Conservation (phyloP, 2,329 filamentous ascomycete species). For the Cytospora paraplurivora region DNA sequence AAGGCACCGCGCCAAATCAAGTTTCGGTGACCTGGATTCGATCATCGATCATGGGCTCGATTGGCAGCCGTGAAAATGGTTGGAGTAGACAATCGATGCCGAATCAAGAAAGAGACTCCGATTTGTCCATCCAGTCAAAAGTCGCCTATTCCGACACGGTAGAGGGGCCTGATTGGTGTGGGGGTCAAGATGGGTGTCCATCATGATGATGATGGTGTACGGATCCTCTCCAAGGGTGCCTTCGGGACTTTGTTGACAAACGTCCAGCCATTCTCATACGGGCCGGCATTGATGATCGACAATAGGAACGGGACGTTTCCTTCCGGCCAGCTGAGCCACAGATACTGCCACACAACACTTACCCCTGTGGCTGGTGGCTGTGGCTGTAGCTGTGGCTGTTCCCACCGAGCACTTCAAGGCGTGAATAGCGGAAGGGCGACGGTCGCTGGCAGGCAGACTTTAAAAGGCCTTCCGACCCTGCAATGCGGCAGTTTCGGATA, state of each 20-base stretch:
- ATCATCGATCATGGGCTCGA: constrained; percentile 7
- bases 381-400: no score
- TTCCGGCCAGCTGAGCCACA: no score
- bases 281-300: background rate
- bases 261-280: background rate
- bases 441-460: no score
- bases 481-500: no score
- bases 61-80: constrained; percentile 1
- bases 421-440: no score
- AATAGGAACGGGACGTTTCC: no score
- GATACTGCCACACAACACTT: no score
- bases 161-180: background rate
- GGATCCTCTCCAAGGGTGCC: background rate
- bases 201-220: background rate
- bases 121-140: background rate
- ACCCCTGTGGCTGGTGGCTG: no score
- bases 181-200: background rate
- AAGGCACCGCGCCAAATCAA: constrained; percentile 20
- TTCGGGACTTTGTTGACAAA: no score
- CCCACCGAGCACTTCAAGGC: no score
- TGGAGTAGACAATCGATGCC: background rate
- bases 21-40: constrained; percentile 6
- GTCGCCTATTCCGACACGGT: background rate
- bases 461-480: no score
- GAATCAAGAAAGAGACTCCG: constrained; percentile 3